phyloP scores from a whole-genome alignment of 176 grass and related monocot genomes.

The Eragrostis curvula region DNA sequence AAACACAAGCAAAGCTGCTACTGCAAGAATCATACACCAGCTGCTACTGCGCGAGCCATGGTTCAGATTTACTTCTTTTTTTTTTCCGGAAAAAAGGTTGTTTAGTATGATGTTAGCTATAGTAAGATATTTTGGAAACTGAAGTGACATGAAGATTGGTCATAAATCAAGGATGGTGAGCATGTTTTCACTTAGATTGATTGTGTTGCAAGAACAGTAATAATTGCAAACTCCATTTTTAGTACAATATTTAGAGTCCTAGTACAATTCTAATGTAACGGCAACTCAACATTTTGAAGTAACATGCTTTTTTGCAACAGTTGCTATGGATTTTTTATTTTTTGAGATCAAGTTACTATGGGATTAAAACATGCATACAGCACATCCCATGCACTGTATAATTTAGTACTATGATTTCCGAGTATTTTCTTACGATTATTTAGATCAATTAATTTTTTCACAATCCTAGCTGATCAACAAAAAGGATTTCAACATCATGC shows the following conservation, averaged over 20 bases:
- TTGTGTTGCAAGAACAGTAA: background rate
- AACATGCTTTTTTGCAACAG: background rate
- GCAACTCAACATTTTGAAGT: background rate
- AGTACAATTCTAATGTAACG: background rate
- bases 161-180: background rate
- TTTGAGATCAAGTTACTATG: too few species aligned
- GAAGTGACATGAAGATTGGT: background rate
- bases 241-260: background rate
- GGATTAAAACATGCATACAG: background rate
- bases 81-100: background rate
- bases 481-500: background rate
- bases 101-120: background rate
- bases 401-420: background rate
- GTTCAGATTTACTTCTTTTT: background rate
- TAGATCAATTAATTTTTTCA: background rate
- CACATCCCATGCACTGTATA: background rate
- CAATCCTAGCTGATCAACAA: background rate
- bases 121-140: background rate
- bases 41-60: slow-evolving; percentile 30
- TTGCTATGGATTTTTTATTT: too few species aligned
- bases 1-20: slow-evolving; percentile 44
- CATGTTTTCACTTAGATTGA: background rate
- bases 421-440: slow-evolving; percentile 2
- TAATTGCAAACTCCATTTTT: background rate
- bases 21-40: slow-evolving; percentile 30